Percentiles rank a stretch among this genome's conserved stretches.
Evolutionary conservation across 257 asterid genomes (phyloP).

Genomic region (Ocimum tenuiflorum): DNA sequence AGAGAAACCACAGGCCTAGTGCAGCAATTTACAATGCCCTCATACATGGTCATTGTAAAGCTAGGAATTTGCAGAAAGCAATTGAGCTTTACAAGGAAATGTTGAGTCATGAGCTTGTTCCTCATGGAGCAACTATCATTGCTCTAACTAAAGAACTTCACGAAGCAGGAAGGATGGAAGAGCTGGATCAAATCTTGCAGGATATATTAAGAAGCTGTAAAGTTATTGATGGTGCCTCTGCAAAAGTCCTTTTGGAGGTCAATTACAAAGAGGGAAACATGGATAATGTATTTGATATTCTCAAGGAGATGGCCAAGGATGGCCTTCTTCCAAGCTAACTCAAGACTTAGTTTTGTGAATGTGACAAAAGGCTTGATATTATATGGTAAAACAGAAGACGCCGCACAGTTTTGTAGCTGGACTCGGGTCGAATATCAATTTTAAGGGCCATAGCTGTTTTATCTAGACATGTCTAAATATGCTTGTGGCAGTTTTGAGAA

Average conservation of each 20-base stretch:
- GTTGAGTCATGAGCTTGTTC: conserved; percentile 42
- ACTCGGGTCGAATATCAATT: background rate
- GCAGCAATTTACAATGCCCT: conserved; percentile 60
- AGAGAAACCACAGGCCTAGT: conserved; percentile 41
- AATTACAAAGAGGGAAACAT: conserved; percentile 75
- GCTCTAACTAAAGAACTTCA: conserved; percentile 58
- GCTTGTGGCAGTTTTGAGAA: conserved; percentile 18
- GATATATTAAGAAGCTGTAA: conserved; percentile 54
- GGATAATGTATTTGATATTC: conserved; percentile 58
- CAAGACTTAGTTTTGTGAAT: conserved; percentile 25
- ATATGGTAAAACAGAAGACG: background rate
- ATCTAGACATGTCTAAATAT: background rate
- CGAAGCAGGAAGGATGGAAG: conserved; percentile 50
- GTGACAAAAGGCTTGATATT: background rate
- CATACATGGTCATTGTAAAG: conserved; percentile 70
- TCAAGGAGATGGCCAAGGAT: conserved; percentile 70
- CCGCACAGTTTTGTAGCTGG: background rate
- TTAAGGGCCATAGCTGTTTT: background rate
- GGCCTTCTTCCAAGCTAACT: conserved; percentile 77
- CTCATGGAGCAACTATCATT: conserved; percentile 64
- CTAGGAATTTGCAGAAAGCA: conserved; percentile 51
- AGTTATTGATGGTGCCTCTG: conserved; percentile 57
- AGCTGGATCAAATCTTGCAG: conserved; percentile 39
- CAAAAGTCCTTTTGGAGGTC: conserved; percentile 58
- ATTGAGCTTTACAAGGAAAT: conserved; percentile 52